phyloP scores from a whole-genome alignment of 768 basidiomycete genomes.

The Rhodotorula graminis region DNA sequence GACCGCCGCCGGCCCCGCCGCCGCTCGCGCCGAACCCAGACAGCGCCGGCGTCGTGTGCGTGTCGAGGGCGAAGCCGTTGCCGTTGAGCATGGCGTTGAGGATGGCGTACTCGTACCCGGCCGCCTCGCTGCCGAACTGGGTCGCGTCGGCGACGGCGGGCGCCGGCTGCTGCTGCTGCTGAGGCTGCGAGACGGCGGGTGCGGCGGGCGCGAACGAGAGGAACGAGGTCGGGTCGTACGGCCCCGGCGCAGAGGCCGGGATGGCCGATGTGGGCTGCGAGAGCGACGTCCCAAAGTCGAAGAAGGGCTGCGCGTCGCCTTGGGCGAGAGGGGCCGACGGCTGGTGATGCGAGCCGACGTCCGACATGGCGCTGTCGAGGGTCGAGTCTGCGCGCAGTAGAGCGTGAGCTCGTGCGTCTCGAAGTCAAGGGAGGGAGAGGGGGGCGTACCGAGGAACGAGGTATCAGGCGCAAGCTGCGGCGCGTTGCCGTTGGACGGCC shows the following conservation, averaged over 20 bases:
- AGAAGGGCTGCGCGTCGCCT: not conserved
- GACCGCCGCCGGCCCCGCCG: not conserved
- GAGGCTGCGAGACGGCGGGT: too few relatives aligned
- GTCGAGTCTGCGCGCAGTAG: not conserved
- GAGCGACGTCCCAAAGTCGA: slow-evolving; percentile 7
- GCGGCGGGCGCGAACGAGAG: slow-evolving; percentile 6
- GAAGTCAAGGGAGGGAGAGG: not conserved
- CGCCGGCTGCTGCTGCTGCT: not conserved
- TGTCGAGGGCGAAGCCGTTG: slow-evolving; percentile 56
- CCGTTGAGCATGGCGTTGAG: slow-evolving; percentile 71
- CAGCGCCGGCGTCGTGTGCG: not conserved
- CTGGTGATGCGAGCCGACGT: too few relatives aligned
- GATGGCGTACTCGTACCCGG: slow-evolving; percentile 91
- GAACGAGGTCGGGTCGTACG: slow-evolving; percentile 12
- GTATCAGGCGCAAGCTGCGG: slow-evolving; percentile 10
- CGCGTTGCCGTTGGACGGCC: not conserved
- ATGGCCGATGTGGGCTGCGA: not conserved
- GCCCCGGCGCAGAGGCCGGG: not conserved
- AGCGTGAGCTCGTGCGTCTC: too few relatives aligned
- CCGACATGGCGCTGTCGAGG: not conserved
- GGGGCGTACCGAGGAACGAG: not conserved
- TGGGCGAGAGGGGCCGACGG: not conserved
- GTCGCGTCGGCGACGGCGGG: slow-evolving; percentile 58
- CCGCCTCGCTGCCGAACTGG: slow-evolving; percentile 79
- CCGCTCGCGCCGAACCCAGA: not conserved